Evolutionary conservation across 305 asterid species (phyloP).

Genomic region (Rubia balearica): DNA sequence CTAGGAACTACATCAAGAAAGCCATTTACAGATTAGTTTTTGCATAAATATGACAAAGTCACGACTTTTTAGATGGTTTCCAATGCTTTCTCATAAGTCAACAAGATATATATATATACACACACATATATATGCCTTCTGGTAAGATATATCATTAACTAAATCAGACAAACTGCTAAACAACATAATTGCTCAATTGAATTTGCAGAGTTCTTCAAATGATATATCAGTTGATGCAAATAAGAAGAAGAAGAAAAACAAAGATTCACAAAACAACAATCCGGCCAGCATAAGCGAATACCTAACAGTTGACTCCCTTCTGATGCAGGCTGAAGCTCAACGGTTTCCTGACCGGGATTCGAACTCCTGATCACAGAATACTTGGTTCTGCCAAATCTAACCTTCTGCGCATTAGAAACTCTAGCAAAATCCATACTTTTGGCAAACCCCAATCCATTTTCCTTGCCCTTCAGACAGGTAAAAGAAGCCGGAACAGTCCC

Average conservation of each 20-base stretch:
- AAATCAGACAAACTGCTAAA: not conserved
- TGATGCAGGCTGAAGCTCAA: conserved; percentile 87
- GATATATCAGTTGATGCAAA: not conserved
- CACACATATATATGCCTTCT: not conserved
- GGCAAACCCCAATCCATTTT: conserved; percentile 54
- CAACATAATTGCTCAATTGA: not conserved
- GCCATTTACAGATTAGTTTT: not conserved
- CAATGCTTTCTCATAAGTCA: not conserved
- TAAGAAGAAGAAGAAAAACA: not conserved
- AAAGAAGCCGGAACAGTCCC: conserved; percentile 73
- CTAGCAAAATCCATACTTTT: conserved; percentile 58
- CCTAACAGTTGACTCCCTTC: conserved; percentile 93
- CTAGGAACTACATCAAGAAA: conserved; percentile 66
- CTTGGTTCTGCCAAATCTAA: conserved; percentile 58
- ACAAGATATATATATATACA: too few relatives aligned
- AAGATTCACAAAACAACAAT: not conserved
- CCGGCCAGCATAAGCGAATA: conserved; percentile 20
- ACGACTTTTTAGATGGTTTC: not conserved
- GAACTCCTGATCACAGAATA: conserved; percentile 66
- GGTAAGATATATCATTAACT: not conserved
- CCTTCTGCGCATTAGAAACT: conserved; percentile 60
- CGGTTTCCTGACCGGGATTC: conserved; percentile 69
- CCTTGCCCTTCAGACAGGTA: conserved; percentile 56
- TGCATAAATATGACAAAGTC: conserved; percentile 4
- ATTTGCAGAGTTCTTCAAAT: not conserved